Conservation (phyloP, 176 grass and related monocot species). For the Miscanthus lutarioriparius region DNA sequence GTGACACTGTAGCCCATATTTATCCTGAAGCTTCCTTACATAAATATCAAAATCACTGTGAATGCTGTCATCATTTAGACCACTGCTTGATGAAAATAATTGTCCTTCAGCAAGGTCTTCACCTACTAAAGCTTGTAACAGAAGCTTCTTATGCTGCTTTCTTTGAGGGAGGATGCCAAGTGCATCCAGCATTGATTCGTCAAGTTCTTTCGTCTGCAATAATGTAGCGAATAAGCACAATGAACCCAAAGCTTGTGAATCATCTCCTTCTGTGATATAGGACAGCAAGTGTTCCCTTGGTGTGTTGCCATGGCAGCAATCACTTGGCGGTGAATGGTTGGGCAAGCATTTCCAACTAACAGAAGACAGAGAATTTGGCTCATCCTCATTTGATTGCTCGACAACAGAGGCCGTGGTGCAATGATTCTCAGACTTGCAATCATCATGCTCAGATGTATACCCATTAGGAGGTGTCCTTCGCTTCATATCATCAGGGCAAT, state of each 20-base stretch:
- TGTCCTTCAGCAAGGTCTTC: constrained; percentile 87
- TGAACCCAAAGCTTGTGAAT: constrained; percentile 82
- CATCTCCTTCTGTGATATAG: constrained; percentile 67
- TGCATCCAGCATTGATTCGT: constrained; percentile 93
- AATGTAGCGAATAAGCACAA: constrained; percentile 87
- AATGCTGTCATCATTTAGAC: constrained; percentile 55
- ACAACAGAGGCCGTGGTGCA: constrained; percentile 14
- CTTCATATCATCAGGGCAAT: constrained; percentile 41
- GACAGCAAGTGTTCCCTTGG: constrained; percentile 87
- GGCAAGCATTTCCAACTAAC: constrained; percentile 23
- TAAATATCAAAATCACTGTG: constrained; percentile 87
- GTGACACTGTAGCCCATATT: constrained; percentile 66
- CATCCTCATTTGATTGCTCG: constrained; percentile 27
- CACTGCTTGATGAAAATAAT: constrained; percentile 71
- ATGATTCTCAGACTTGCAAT: constrained; percentile 38
- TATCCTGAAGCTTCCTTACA: constrained; percentile 74
- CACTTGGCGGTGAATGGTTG: constrained; percentile 34
- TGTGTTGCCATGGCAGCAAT: constrained; percentile 56
- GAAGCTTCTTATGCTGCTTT: constrained; percentile 96
- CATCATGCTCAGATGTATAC: constrained; percentile 38
- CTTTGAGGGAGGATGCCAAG: constrained; percentile 99
- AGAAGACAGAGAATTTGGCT: constrained; percentile 27
- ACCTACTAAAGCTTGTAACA: constrained; percentile 96
- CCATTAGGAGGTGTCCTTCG: constrained; percentile 46
- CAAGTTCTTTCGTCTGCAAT: constrained; percentile 98